Base-by-base conservation (phyloP, 768 basidiomycete species). In the Auriscalpium vulgare region DNA sequence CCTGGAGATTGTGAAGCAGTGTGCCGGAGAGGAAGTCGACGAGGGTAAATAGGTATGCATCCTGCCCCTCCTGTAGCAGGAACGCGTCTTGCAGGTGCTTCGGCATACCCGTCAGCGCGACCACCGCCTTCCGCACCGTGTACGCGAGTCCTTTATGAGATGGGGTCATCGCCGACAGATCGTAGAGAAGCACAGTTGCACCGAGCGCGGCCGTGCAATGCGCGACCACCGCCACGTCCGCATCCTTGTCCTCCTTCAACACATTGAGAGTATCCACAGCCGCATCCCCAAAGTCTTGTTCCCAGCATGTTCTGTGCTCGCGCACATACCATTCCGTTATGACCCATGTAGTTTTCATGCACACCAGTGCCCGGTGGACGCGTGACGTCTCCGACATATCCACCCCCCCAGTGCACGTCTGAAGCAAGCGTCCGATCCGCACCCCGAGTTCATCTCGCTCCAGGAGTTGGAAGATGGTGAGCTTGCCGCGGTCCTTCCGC, bases 351-450 rank as follows among this genome's bases (percentile, higher is more conserved):
- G 58, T 47, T 13, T 56, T 50, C 16, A 34, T 23, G 34, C 58
- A 59, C 1, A 37, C 21, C 10, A 50, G 34, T 13, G 47, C 51
- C 35, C 58, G 58, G 7, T 37, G 21, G 17, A 34, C 43, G 19
- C 58, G 51, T 19, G 38, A 16, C 2, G 43, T 34, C 1, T 14
- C 13, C 8, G 51, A 23, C 17, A 58, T 36, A 16, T 7, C n/a
- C n/a, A n/a, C 45, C n/a, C 51, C 7, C 14, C 37, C 14, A 34
- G 29, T n/a, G 52, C 59, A 59, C 1, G 56, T 59, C 23, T 47
- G 47, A 4, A 59, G 35, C 37, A 59, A 56, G 11, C 51, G 56
- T 2, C 59, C 59, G 10, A 58, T 59, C n/a, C 35, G 53, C 56
- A 48, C 47, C 34, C 59, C 59, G 16, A 59, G 56, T 51, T 52